Evolutionary conservation across 345 rosid genomes (phyloP).

Genomic region (Eucalyptus leucophloia): DNA sequence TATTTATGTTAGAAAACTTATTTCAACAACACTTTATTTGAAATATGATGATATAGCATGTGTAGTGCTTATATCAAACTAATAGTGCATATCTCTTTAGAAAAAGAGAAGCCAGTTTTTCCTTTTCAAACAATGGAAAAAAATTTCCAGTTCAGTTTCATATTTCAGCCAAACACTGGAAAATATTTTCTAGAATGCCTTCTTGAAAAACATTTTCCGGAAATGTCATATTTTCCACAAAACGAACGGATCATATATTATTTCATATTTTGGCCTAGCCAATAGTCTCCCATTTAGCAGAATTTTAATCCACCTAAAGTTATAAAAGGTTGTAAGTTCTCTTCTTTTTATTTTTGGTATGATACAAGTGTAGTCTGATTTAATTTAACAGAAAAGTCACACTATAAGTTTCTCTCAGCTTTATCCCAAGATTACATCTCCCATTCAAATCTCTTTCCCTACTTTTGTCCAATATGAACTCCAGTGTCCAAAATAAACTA

Average conservation of each 20-base stretch:
- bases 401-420: not conserved
- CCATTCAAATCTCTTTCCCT: not conserved
- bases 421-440: not conserved
- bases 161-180: not conserved
- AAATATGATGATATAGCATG: not conserved
- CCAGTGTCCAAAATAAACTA: not conserved
- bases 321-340: not conserved
- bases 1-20: not conserved
- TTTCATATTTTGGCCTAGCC: not conserved
- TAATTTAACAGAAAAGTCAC: not conserved
- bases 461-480: not conserved
- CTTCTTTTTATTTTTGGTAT: not conserved
- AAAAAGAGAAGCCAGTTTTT: not conserved
- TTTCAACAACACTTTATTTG: not conserved
- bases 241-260: not conserved
- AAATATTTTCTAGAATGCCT: not conserved
- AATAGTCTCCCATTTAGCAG: not conserved
- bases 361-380: not conserved
- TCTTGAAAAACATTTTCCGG: not conserved
- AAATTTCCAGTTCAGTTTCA: not conserved
- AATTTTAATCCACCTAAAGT: not conserved
- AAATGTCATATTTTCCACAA: not conserved
- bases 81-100: not conserved
- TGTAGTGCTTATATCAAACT: not conserved
- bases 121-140: not conserved